Conservation (phyloP, 306 rosid species). For the Lathyrus tuberosus region DNA sequence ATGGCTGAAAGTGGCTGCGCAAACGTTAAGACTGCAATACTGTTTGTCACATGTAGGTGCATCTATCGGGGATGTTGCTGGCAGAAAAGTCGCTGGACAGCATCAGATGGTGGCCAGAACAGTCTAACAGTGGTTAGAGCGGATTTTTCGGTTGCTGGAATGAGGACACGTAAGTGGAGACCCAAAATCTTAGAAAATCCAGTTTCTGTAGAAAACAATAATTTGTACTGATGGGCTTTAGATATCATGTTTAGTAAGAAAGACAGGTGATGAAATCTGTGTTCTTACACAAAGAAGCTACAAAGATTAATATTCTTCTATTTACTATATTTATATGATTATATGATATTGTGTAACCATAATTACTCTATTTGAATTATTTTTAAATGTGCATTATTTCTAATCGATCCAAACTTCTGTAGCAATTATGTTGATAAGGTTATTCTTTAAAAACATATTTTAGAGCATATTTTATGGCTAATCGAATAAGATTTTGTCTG, state of each 20-base stretch:
- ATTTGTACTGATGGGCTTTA: neutral
- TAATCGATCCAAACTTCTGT: neutral
- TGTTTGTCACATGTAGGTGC: neutral
- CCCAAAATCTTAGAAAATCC: neutral
- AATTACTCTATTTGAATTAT: neutral
- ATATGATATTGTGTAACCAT: constrained; percentile 12
- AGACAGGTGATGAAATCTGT: neutral
- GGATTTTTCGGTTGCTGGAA: neutral
- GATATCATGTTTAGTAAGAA: neutral
- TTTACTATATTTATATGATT: constrained; percentile 10
- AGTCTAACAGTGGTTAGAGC: neutral
- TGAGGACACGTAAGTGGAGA: neutral
- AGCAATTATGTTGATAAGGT: constrained; percentile 12
- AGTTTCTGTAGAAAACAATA: neutral
- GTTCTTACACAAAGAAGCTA: neutral
- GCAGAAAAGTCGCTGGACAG: neutral
- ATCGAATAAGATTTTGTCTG: constrained; percentile 21
- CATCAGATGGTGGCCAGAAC: neutral
- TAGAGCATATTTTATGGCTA: neutral
- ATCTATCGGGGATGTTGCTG: neutral
- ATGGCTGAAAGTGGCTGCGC: neutral
- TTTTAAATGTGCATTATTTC: neutral
- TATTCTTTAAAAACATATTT: neutral
- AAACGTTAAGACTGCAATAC: neutral
- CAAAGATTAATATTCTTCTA: neutral